phyloP scores from a whole-genome alignment of 495 filamentous ascomycete genomes.

The Amphirosellinia nigrospora region DNA sequence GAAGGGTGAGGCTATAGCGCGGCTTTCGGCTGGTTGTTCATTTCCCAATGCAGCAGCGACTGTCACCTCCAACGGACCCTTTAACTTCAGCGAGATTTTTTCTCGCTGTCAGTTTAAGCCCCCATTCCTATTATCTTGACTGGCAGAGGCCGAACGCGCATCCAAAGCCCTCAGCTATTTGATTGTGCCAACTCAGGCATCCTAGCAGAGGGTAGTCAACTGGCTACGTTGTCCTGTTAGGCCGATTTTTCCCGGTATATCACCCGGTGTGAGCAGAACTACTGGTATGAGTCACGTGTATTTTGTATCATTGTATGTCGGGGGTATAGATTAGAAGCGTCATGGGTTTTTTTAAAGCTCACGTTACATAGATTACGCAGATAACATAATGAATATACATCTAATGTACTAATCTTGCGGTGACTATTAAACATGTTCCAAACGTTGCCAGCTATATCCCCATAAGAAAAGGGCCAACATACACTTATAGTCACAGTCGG shows the following conservation, averaged over 20 bases:
- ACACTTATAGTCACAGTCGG: background rate
- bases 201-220: background rate
- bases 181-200: background rate
- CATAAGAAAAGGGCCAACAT: background rate
- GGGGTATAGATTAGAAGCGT: background rate
- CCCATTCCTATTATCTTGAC: background rate
- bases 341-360: background rate
- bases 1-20: slow-evolving; percentile 56
- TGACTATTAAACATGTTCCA: too few species aligned
- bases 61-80: background rate
- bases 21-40: background rate
- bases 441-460: background rate
- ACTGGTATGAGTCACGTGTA: background rate
- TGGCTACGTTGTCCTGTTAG: background rate
- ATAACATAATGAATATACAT: background rate
- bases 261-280: background rate
- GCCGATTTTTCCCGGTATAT: background rate
- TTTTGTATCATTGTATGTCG: background rate
- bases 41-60: background rate
- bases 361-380: background rate
- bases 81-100: background rate
- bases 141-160: background rate
- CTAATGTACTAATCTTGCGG: background rate
- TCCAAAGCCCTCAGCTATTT: background rate
- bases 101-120: background rate